Conservation (phyloP, 306 rosid species). For the Vicia faba region DNA sequence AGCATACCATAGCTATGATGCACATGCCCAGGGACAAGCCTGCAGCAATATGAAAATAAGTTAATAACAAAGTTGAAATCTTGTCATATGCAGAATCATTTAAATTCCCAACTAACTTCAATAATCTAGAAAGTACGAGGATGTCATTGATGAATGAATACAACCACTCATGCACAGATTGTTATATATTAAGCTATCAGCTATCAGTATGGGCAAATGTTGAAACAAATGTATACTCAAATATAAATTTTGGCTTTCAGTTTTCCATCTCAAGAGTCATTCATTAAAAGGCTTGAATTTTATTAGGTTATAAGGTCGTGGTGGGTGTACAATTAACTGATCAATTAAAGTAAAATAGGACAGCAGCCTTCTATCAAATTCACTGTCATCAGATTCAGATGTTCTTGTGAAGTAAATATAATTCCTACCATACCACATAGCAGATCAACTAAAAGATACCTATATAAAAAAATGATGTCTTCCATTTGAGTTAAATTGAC, state of each 20-base stretch:
- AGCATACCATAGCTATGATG: slow-evolving; percentile 80
- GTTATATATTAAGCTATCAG: background rate
- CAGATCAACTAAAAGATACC: slow-evolving; percentile 54
- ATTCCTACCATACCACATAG: slow-evolving; percentile 23
- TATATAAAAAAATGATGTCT: slow-evolving; percentile 77
- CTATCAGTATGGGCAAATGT: slow-evolving; percentile 19
- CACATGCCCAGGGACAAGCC: slow-evolving; percentile 82
- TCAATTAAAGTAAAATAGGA: slow-evolving; percentile 17
- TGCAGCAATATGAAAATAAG: slow-evolving; percentile 45
- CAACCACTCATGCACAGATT: slow-evolving; percentile 10
- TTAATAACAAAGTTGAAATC: slow-evolving; percentile 32
- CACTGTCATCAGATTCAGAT: background rate
- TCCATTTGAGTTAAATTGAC: slow-evolving; percentile 54
- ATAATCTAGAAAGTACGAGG: slow-evolving; percentile 18
- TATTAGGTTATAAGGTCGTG: background rate
- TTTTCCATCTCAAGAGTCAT: slow-evolving; percentile 25
- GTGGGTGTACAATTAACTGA: background rate
- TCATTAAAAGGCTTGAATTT: background rate
- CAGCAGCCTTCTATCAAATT: slow-evolving; percentile 26
- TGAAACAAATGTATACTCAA: slow-evolving; percentile 31
- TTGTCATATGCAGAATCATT: slow-evolving; percentile 26
- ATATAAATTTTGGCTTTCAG: slow-evolving; percentile 22
- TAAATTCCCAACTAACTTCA: slow-evolving; percentile 33
- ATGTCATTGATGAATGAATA: slow-evolving; percentile 11
- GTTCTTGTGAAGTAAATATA: slow-evolving; percentile 28